Evolutionary conservation across 163 green algal genomes (phyloP).

Genomic region (Trebouxia gelatinosa): DNA sequence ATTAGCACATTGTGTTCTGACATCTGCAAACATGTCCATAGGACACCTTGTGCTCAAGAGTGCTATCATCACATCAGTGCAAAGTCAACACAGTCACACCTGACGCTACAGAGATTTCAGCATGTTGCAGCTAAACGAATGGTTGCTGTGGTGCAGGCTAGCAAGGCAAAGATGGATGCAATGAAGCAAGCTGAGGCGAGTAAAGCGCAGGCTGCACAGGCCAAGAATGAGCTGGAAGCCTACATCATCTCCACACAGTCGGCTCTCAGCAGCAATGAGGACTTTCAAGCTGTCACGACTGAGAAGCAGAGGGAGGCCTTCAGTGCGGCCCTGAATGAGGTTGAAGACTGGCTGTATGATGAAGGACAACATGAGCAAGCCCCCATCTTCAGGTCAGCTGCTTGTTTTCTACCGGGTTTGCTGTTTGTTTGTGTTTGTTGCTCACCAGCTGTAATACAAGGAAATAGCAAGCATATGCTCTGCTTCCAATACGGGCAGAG

Average conservation of each 20-base stretch:
- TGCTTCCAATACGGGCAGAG: too few species aligned
- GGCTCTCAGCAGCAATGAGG: conserved; percentile 41
- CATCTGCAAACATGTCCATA: too few species aligned
- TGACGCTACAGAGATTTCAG: neutral
- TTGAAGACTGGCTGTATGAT: conserved; percentile 97
- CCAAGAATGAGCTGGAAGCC: conserved; percentile 92
- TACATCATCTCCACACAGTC: conserved; percentile 87
- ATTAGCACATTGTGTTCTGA: too few species aligned
- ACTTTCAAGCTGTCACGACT: conserved; percentile 69
- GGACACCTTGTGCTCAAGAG: too few species aligned
- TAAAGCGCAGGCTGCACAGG: conserved; percentile 47
- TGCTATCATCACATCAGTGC: too few species aligned
- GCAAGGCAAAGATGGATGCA: conserved; percentile 19
- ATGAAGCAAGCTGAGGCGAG: conserved; percentile 46
- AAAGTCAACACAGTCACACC: too few species aligned
- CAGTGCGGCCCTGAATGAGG: conserved; percentile 59
- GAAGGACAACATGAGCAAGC: conserved; percentile 73
- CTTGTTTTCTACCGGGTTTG: too few species aligned
- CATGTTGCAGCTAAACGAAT: neutral
- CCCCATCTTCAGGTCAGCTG: conserved; percentile 48
- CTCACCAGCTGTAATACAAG: neutral
- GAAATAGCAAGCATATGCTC: neutral
- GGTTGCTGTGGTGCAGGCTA: conserved; percentile 6
- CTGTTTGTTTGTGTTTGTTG: neutral
- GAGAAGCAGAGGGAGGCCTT: conserved; percentile 75